Conservation (phyloP, 139 green algal species). For the Tetradesmus lagerheimii region DNA sequence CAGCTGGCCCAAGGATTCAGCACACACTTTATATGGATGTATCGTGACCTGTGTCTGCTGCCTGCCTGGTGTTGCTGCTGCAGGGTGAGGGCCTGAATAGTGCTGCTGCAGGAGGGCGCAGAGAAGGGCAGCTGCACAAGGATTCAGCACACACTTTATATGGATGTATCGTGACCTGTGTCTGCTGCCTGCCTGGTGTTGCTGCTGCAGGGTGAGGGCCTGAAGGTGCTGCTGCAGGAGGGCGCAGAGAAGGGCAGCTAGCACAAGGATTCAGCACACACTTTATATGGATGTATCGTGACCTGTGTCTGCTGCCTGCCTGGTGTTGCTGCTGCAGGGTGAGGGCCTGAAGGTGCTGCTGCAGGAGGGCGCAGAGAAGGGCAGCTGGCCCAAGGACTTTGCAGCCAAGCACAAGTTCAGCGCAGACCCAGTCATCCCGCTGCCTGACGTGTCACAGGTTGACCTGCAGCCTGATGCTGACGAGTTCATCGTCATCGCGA, state of each 20-base stretch:
- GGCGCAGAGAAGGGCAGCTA: too few species aligned
- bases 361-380: slow-evolving; percentile 56
- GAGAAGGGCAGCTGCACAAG: too few species aligned
- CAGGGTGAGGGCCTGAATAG: not conserved
- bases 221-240: slow-evolving; percentile 56
- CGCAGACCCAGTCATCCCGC: slow-evolving; percentile 67
- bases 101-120: not conserved
- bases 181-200: not conserved
- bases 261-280: too few species aligned
- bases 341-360: slow-evolving; percentile 60
- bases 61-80: too few species aligned
- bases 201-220: too few species aligned
- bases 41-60: too few species aligned
- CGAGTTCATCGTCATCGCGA: slow-evolving; percentile 74
- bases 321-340: slow-evolving; percentile 22
- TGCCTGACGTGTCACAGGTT: slow-evolving; percentile 61
- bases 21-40: too few species aligned
- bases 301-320: not conserved
- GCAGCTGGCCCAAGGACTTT: slow-evolving; percentile 56
- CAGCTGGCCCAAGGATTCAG: slow-evolving; percentile 56
- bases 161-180: too few species aligned
- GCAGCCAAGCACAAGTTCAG: slow-evolving; percentile 57
- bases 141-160: too few species aligned
- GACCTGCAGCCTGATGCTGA: slow-evolving; percentile 47
- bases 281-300: too few species aligned